phyloP scores from a whole-genome alignment of 83 land plant species.

The Picea mariana region DNA sequence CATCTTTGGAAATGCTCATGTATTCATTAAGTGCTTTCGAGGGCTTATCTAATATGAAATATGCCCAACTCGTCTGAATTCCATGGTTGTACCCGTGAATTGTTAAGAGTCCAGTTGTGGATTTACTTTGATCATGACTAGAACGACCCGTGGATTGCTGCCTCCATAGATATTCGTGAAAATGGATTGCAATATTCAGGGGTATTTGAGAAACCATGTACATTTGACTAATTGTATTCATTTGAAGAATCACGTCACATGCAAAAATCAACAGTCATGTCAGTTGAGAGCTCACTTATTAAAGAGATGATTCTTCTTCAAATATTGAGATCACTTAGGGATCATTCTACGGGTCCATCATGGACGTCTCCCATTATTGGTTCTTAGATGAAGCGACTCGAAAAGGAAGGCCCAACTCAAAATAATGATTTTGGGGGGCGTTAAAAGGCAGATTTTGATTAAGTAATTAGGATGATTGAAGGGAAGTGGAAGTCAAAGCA shows the following conservation, averaged over 20 bases:
- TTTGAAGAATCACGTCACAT: conserved; percentile 79
- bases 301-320: too few species aligned
- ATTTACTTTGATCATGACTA: conserved; percentile 39
- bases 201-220: conserved; percentile 62
- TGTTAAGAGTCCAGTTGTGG: too few species aligned
- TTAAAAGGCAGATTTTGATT: conserved; percentile 13
- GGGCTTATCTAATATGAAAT: neutral
- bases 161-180: neutral
- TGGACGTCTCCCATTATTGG: conserved; percentile 56
- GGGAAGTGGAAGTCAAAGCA: conserved; percentile 1
- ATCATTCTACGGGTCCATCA: conserved; percentile 34
- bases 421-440: conserved; percentile 25
- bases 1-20: neutral
- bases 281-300: conserved; percentile 52
- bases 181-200: conserved; percentile 47
- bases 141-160: conserved; percentile 30
- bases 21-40: neutral
- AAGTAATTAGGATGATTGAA: neutral
- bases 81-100: too few species aligned
- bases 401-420: conserved; percentile 25
- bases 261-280: conserved; percentile 36
- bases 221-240: conserved; percentile 83
- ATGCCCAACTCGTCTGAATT: neutral
- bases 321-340: too few species aligned
- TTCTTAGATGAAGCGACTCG: conserved; percentile 28